Evolutionary conservation across 176 grass and related monocot species (phyloP), one percentile per base, ranked within the genome.

Genomic region (Dendrocalamus sinicus): DNA sequence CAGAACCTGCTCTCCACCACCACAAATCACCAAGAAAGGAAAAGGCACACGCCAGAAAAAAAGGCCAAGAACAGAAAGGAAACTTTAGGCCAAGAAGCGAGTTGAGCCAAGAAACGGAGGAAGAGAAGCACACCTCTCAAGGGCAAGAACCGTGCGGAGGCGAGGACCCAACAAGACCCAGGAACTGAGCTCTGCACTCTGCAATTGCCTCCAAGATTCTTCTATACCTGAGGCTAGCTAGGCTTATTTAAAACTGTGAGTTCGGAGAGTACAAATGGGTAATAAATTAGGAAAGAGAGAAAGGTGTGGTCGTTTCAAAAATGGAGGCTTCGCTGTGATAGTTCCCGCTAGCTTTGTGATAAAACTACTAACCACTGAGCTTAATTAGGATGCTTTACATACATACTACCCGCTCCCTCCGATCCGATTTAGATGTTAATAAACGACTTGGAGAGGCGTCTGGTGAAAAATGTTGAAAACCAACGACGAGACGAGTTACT

Each of bases 181-280:
- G 82, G 59, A 89, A 59, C 24, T 17, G 8, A 52, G 65, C 52
- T 75, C 59, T 57, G 17, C 35, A 19, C 55, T 6, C n/a, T 14
- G 82, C 66, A 57, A 48, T 73, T 50, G 81, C 47, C 19, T 64
- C 62, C 48, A 48, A 78, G 80, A 72, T 78, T 71, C 54, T 63
- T 22, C 28, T 61, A 22, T 59, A 35, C 24, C 15, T 62, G 65
- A 10, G 70, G 53, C 70, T 83, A 62, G 32, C 30, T 65, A 16
- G 26, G 62, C 28, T 67, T 55, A 64, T 89, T 87, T 80, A 81
- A 89, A 81, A 70, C 71, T 57, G 70, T 22, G 40, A 58, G 57
- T 63, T 57, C 41, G 54, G 52, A 59, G 16, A 10, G 19, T 45
- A 35, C 69, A 28, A 23, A 74, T 8, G 39, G 39, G 77, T 6